phyloP scores from a whole-genome alignment of 177 flowering plant genomes.

The Vitis hybrid region DNA sequence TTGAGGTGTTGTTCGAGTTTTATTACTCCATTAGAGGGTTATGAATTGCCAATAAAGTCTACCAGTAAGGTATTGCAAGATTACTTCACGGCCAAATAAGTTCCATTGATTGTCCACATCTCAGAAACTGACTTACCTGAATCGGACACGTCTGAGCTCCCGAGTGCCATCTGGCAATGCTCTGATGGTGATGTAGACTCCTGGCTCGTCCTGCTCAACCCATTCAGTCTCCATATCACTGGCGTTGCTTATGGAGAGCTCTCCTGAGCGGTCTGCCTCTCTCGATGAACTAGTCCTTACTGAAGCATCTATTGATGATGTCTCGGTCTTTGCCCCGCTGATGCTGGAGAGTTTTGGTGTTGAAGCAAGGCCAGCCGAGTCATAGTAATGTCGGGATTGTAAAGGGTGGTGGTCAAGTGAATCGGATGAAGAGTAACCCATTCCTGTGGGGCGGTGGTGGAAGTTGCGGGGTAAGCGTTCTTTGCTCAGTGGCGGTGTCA shows the following conservation, averaged over 20 bases:
- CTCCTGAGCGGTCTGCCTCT: slow-evolving; percentile 56
- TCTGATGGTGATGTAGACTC: slow-evolving; percentile 71
- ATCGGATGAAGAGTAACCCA: slow-evolving; percentile 62
- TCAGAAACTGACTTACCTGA: slow-evolving; percentile 43
- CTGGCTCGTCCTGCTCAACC: slow-evolving; percentile 85
- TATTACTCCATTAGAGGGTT: neutral
- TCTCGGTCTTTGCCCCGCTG: slow-evolving; percentile 56
- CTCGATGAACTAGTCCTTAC: slow-evolving; percentile 57
- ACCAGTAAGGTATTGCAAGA: neutral
- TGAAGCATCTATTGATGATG: slow-evolving; percentile 63
- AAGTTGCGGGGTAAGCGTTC: slow-evolving; percentile 45
- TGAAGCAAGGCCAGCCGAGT: slow-evolving; percentile 42
- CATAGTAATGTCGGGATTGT: slow-evolving; percentile 27
- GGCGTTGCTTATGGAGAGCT: slow-evolving; percentile 69
- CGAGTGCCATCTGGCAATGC: slow-evolving; percentile 55
- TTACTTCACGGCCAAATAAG: neutral
- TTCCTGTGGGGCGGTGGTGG: slow-evolving; percentile 34
- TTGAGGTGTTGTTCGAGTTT: neutral
- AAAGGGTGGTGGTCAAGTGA: slow-evolving; percentile 48
- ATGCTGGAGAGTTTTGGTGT: slow-evolving; percentile 63
- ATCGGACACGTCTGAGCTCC: slow-evolving; percentile 72
- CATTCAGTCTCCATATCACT: slow-evolving; percentile 78
- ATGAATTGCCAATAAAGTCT: neutral
- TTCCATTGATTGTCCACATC: neutral
- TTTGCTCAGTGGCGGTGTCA: slow-evolving; percentile 57